Evolutionary conservation across 192 early-diverging fungal genomes (phyloP), one percentile per base, ranked within the genome.

Genomic region (Glomus cerebriforme): DNA sequence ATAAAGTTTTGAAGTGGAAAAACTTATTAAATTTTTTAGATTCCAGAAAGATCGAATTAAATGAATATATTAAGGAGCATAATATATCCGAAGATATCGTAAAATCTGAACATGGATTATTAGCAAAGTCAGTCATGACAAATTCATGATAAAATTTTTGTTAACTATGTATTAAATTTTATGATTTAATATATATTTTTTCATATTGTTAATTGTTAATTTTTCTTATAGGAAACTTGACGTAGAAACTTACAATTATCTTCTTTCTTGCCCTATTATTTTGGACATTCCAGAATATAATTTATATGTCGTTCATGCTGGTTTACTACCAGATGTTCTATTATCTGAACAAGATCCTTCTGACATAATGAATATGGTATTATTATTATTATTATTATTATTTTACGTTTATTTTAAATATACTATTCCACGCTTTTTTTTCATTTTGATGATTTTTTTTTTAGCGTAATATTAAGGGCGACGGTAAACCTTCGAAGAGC

Each of bases 251-350:
- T 83, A 83, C 59, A 9, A 85, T 10, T 83, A 79, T 32, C 43
- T 85, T 35, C 15, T 75, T 10, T 66, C 70, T 4, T 85, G 79
- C 26, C 84, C 84, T 5, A 39, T 85, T 45, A 75, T 83, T 1
- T 59, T 83, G 15, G 69, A 82, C 34, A 66, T 91, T 58, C 86
- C 85, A 1, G 63, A 80, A 7, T 82, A 78, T 4, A 79, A 89
- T 64, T 82, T 88, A 59, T 77, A 89, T 24, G 87, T 94, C n/a
- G 92, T 89, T 2, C 93, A 94, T 60, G 93, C 86, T 12, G 93
- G 93, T 0, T 68, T 93, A 31, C 88, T 91, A 73, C 90, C 86
- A 2, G 70, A 67, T n/a, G 59, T 81, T 17, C 47, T 88, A 2
- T 71, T 92, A 13, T 34, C 79, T 6, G 64, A 85, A 9, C 92